Base-by-base conservation (phyloP, 345 rosid genomes). In the Acer campestre region DNA sequence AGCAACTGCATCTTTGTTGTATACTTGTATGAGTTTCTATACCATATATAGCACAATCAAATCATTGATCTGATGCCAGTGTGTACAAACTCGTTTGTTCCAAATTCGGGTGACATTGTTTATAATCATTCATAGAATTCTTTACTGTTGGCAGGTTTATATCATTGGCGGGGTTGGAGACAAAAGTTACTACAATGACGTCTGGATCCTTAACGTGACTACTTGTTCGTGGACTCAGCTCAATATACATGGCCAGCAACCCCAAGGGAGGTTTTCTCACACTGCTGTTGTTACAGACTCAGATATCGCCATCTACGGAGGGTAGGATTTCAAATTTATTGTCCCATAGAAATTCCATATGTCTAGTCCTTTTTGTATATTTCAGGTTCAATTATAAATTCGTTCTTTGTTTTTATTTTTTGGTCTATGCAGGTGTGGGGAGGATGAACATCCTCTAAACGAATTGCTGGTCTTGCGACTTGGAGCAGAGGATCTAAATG, bases 191-290 rank as follows among this genome's bases (percentile, higher is more conserved):
- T 92, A 88, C 79, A 86, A 81, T 35, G 97, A 90, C 77, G 86
- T 90, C 51, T 92, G 97, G 97, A 77, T 86, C 14, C 89, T 92
- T 46, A 93, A 90, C 17, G 69, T 80, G 70, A 61, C 3, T 61
- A 61, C 78, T 61, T 76, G 86, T 78, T 81, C 82, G 4, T 92
- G 97, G 97, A 81, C 66, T 49, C 82, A 58, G 63, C 91, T 88
- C n/a, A 88, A 85, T 59, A 68, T 81, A 38, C 74, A 82, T 1
- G 94, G 92, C 77, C 91, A 86, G 76, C 89, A 86, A 69, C 94
- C 97, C 29, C 93, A 83, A 71, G 97, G 97, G 44, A 78, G 97
- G 74, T 92, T 92, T 85, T 92, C 97, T 77, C 97, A 92, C 73
- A 79, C 94, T 16, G 91, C 94, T 14, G 85, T 89, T 64, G 85